A percentile compares a stretch with the other conserved stretches of the same genome.
Evolutionary conservation across 129 eudicot species (phyloP).

Genomic region (carrot (Daucus carota)): DH1_v3.0 NC_030385.2:45010001-45010500

Average conservation of each 20-base stretch:
- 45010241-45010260: not conserved
- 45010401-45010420: no score
- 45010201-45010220: not conserved
- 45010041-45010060: not conserved
- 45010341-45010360: not conserved
- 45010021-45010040: not conserved
- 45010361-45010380: not conserved
- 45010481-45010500: not conserved
- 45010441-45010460: not conserved
- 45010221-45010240: not conserved
- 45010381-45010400: no score
- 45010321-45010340: no score
- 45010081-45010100: not conserved
- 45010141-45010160: not conserved
- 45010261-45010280: slow-evolving; percentile 1
- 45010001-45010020: not conserved
- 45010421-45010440: not conserved
- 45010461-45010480: not conserved
- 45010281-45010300: not conserved
- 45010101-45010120: not conserved
- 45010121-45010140: not conserved
- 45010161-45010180: not conserved
- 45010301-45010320: not conserved
- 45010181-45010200: not conserved
- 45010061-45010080: not conserved